phyloP scores from a whole-genome alignment of 2,329 filamentous ascomycete genomes.

The Trichoderma atrobrunneum region DNA sequence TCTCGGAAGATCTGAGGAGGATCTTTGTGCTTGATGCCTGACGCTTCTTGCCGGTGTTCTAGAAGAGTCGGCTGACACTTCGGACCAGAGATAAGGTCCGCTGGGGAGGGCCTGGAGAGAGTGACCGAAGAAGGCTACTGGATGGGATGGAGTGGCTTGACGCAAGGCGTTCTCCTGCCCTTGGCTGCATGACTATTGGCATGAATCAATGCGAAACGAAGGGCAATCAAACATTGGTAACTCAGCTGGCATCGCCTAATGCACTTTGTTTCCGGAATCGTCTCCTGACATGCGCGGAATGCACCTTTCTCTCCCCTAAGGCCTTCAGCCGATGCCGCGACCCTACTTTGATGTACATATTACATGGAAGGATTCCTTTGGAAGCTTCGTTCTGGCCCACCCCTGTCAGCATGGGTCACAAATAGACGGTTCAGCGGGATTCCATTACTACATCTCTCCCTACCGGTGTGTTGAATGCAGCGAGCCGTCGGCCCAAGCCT shows the following conservation, averaged over 20 bases:
- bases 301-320: not conserved
- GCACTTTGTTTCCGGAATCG: conserved; percentile 14
- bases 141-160: conserved; percentile 4
- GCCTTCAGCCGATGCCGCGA: not conserved
- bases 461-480: conserved; percentile 31
- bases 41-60: conserved; percentile 27
- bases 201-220: conserved; percentile 15
- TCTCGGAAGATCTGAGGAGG: conserved; percentile 8
- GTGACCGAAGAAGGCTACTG: not conserved
- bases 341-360: not conserved
- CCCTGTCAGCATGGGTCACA: not conserved
- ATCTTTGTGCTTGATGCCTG: conserved; percentile 20
- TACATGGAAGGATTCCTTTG: not conserved
- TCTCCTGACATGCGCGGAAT: not conserved
- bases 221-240: conserved; percentile 27
- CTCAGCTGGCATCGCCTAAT: conserved; percentile 21
- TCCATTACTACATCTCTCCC: conserved; percentile 25
- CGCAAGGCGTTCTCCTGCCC: not conserved
- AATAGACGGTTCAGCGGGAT: not conserved
- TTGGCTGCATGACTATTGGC: not conserved
- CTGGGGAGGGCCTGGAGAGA: not conserved
- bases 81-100: not conserved
- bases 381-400: conserved; percentile 3
- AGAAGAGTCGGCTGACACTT: conserved; percentile 22
- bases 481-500: conserved; percentile 30